A percentile compares a stretch with the other conserved stretches of the same genome.
Conservation (phyloP, 225 moss, liverwort and hornwort genomes). For the Sphagnum contortum region DNA sequence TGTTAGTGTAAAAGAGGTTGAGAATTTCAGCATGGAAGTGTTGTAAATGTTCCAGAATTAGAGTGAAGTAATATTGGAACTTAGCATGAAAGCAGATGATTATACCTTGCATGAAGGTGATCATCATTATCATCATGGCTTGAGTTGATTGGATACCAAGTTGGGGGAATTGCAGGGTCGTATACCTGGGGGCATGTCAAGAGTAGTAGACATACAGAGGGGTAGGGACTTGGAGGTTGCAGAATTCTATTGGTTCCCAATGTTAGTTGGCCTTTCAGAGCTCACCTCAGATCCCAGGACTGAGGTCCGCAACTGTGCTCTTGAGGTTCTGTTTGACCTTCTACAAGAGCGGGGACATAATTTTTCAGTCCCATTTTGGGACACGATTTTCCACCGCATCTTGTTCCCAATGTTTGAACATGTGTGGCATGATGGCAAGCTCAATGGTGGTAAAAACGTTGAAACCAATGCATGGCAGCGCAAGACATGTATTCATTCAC, state of each 20-base stretch:
- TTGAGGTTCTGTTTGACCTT: slow-evolving; percentile 88
- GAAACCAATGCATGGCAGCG: slow-evolving; percentile 69
- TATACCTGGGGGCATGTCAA: slow-evolving; percentile 73
- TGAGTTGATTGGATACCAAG: neutral
- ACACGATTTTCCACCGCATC: slow-evolving; percentile 87
- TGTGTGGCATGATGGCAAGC: slow-evolving; percentile 62
- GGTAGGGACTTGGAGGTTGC: slow-evolving; percentile 81
- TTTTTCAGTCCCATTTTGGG: slow-evolving; percentile 81
- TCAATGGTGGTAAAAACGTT: slow-evolving; percentile 38
- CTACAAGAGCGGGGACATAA: slow-evolving; percentile 83
- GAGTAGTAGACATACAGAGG: slow-evolving; percentile 62
- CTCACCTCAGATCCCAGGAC: slow-evolving; percentile 76
- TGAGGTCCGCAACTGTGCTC: slow-evolving; percentile 86
- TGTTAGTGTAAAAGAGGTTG: no score
- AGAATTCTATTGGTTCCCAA: slow-evolving; percentile 95
- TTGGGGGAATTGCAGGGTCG: slow-evolving; percentile 37
- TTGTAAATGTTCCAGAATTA: no score
- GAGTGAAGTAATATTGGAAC: no score
- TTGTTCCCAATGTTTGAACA: slow-evolving; percentile 95
- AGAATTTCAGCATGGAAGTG: no score
- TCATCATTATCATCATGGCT: no score
- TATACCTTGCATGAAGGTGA: no score
- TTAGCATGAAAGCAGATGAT: no score
- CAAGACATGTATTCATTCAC: slow-evolving; percentile 87
- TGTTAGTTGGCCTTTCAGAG: slow-evolving; percentile 87